Evolutionary conservation across 768 basidiomycete species (phyloP), one percentile per base, ranked within the genome.

Genomic region (Leccinellum albellum): DNA sequence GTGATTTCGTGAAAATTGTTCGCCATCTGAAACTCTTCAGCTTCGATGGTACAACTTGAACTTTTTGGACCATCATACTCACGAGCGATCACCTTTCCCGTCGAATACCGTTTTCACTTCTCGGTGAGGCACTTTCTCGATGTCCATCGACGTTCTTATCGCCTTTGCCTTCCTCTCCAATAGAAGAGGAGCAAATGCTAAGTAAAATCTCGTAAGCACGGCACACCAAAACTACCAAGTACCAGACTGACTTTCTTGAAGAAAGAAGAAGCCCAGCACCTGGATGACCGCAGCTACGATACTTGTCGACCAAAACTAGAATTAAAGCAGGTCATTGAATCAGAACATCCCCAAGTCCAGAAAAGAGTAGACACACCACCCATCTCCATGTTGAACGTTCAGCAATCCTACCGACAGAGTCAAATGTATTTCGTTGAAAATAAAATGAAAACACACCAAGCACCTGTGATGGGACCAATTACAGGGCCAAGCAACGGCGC

Each of bases 401-500:
- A 0, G 83, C 82, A 26, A 90, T 80, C 75, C 61, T 79, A 15
- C 62, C 66, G 13, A 66, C 61, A 31, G 0, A 20, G 31, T 50
- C 4, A 51, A 24, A 46, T 21, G 21, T 13, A 14, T 3, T 20
- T n/a, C 13, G 9, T 14, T 15, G 28, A 29, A 6, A 7, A 21
- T 17, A 9, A 6, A 12, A 21, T 4, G 3, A 8, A 17, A 33
- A 69, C 71, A 42, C 44, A 80, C 81, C 84, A 87, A 23, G 82
- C 83, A 5, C 85, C 86, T 23, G 81, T 80, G 3, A 84, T 71
- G 1, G 86, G 86, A 1, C 85, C 87, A 14, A 86, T 57, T 0
- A 84, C 85, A 0, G 87, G 84, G 20, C 87, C 87, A 6, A 89
- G 70, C 10, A 89, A 57, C 0, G 87, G 86, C 1, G 85, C 85